These are phyloP conservation scores for Colletotrichum neosansevieriae DNA, from an alignment of 2,329 filamentous ascomycete genomes.

Conservation along the genomic window DNA sequence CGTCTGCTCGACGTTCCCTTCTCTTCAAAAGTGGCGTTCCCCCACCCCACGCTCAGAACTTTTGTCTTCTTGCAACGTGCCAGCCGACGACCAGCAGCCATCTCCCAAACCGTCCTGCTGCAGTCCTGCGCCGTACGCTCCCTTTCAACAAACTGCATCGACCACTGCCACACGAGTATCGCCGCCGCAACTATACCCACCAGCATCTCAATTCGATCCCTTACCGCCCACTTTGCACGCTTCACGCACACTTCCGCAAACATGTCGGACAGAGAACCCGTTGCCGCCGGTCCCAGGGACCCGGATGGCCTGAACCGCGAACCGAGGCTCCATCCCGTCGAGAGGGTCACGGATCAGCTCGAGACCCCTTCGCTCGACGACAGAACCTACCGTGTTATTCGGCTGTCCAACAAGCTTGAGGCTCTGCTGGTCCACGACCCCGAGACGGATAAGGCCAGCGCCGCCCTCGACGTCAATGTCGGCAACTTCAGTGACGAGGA, in stretches of 20 bases:
- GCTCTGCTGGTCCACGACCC: conserved; percentile 92
- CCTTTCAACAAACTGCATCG: conserved; percentile 9
- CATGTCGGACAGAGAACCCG: conserved; percentile 44
- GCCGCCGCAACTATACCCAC: background rate
- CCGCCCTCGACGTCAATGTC: conserved; percentile 94
- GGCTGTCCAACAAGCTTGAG: conserved; percentile 88
- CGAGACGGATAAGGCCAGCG: conserved; percentile 96
- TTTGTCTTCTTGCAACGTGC: conserved; percentile 24
- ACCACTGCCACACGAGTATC: conserved; percentile 7
- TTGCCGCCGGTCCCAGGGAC: conserved; percentile 24
- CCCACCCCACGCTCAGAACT: conserved; percentile 32
- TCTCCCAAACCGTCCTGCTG: conserved; percentile 33
- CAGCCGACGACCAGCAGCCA: conserved; percentile 29
- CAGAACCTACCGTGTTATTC: conserved; percentile 87
- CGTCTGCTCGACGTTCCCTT: conserved; percentile 15
- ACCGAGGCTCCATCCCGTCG: conserved; percentile 48
- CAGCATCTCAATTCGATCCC: background rate
- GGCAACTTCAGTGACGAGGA: conserved; percentile 94
- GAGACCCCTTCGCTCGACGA: conserved; percentile 90
- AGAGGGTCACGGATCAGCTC: conserved; percentile 74
- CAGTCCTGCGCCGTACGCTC: conserved; percentile 31
- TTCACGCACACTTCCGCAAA: conserved; percentile 18
- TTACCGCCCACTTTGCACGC: background rate
- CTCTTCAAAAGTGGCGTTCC: conserved; percentile 39
- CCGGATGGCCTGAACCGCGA: conserved; percentile 46